phyloP scores from a whole-genome alignment of 108 stramenopile species.

The Cyclotella distinguenda region DNA sequence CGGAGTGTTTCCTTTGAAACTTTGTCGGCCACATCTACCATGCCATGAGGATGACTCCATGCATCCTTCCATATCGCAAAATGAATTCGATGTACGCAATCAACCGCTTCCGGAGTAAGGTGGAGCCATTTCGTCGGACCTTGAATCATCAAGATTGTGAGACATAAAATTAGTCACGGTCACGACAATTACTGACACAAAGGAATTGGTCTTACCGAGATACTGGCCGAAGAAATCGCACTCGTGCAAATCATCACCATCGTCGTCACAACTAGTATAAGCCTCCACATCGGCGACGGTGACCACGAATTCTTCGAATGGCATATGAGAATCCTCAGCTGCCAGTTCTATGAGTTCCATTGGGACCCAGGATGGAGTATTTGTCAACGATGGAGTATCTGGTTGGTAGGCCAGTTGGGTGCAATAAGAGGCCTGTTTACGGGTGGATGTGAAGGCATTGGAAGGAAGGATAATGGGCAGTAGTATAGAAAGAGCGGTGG shows the following conservation, averaged over 20 bases:
- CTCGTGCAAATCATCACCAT: conserved; percentile 39
- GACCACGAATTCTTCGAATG: conserved; percentile 7
- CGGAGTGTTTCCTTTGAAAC: conserved; percentile 32
- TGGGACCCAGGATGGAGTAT: too few relatives aligned
- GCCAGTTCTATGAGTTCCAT: conserved; percentile 36
- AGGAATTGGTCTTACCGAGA: conserved; percentile 4
- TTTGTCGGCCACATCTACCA: conserved; percentile 38
- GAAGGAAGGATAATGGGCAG: too few relatives aligned
- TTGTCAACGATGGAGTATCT: too few relatives aligned
- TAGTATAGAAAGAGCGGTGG: too few relatives aligned
- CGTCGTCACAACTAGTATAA: conserved; percentile 44
- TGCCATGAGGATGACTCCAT: conserved; percentile 31
- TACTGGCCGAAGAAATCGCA: conserved; percentile 38
- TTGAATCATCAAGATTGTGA: not conserved
- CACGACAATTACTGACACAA: not conserved
- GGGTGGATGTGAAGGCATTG: too few relatives aligned
- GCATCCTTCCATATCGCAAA: conserved; percentile 39
- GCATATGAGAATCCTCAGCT: conserved; percentile 18
- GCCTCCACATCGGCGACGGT: conserved; percentile 34
- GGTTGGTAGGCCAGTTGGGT: too few relatives aligned
- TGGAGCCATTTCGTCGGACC: conserved; percentile 50
- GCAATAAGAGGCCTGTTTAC: too few relatives aligned
- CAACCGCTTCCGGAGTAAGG: conserved; percentile 14
- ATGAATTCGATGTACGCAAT: conserved; percentile 16
- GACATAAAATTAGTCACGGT: not conserved